Evolutionary conservation across 768 basidiomycete species (phyloP).

Genomic region (Pilatotrama ljubarskyi): DNA sequence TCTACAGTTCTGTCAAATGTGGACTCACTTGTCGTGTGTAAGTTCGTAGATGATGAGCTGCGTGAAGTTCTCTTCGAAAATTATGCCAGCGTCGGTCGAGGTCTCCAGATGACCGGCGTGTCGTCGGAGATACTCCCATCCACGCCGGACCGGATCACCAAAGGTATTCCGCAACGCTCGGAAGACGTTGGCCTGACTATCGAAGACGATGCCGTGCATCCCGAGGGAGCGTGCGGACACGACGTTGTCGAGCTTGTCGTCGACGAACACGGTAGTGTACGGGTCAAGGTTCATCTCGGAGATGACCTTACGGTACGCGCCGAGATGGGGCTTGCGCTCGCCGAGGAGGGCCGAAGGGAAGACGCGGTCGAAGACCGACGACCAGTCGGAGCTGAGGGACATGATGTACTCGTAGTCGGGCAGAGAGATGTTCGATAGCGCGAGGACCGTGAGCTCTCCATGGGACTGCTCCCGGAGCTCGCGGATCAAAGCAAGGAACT

Average conservation of each 20-base stretch:
- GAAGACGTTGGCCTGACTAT: slow-evolving; percentile 41
- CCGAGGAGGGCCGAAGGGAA: slow-evolving; percentile 54
- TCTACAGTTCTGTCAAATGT: slow-evolving; percentile 46
- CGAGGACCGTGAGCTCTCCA: slow-evolving; percentile 43
- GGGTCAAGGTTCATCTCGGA: slow-evolving; percentile 47
- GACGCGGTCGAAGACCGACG: slow-evolving; percentile 37
- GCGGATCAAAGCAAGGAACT: slow-evolving; percentile 45
- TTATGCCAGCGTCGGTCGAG: slow-evolving; percentile 42
- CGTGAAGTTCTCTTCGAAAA: slow-evolving; percentile 54
- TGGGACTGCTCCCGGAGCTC: slow-evolving; percentile 38
- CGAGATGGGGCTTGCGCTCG: slow-evolving; percentile 57
- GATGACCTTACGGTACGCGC: slow-evolving; percentile 53
- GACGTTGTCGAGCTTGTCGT: slow-evolving; percentile 62
- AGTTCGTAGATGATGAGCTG: slow-evolving; percentile 59
- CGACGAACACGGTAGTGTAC: slow-evolving; percentile 51
- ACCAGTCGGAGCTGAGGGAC: slow-evolving; percentile 49
- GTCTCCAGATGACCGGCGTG: slow-evolving; percentile 46
- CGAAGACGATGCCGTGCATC: slow-evolving; percentile 50
- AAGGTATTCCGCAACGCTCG: slow-evolving; percentile 49
- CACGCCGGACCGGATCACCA: slow-evolving; percentile 48
- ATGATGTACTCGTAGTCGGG: slow-evolving; percentile 50
- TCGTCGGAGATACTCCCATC: slow-evolving; percentile 38
- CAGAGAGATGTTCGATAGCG: slow-evolving; percentile 60
- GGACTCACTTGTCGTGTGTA: slow-evolving; percentile 48
- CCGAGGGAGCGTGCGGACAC: slow-evolving; percentile 58